These are phyloP conservation scores for Salix arbutifolia DNA, from an alignment of 345 rosid genomes.

Conservation along the genomic window DNA sequence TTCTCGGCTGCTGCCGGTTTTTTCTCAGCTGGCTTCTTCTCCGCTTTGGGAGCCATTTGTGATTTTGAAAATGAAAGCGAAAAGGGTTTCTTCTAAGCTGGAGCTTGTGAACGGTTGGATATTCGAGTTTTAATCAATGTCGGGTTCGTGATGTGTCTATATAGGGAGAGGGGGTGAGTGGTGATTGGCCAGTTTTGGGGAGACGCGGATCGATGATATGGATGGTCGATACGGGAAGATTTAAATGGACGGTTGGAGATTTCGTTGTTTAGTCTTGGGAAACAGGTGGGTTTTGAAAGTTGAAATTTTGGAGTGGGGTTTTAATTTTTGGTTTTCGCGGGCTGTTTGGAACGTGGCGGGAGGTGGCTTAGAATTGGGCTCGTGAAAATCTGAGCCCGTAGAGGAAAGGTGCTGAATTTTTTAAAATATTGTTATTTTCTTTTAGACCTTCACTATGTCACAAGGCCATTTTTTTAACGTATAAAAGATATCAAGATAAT, in stretches of 20 bases:
- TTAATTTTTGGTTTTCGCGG: no score
- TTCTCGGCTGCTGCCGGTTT: conserved; percentile 16
- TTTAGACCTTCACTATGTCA: no score
- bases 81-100: rapidly evolving
- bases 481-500: no score
- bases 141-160: background rate
- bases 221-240: background rate
- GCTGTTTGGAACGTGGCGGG: no score
- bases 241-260: background rate
- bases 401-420: no score
- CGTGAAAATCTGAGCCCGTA: no score
- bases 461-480: no score
- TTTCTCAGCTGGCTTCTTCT: conserved; percentile 29
- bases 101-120: rapidly evolving
- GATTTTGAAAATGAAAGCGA: background rate
- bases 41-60: conserved; percentile 25
- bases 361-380: no score
- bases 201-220: conserved; percentile 16
- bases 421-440: no score
- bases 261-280: background rate
- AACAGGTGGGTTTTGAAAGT: no score
- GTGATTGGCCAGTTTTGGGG: conserved; percentile 6
- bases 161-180: background rate
- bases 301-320: no score
- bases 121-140: rapidly evolving